Evolutionary conservation across 441 rosid species (phyloP).

Genomic region (Theobroma grandiflorum): DNA sequence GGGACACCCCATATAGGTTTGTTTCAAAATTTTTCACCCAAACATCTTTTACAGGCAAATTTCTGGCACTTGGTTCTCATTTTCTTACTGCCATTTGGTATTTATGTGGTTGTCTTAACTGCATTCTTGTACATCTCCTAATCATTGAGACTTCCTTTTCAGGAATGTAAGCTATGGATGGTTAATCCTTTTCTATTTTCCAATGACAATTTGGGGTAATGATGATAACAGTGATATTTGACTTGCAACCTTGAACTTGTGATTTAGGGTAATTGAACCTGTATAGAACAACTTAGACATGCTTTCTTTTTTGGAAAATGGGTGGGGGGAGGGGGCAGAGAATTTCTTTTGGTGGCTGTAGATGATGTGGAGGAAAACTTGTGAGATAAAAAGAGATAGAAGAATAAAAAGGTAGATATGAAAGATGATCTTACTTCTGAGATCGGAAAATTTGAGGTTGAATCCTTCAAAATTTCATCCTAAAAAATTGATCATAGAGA

Average conservation of each 20-base stretch:
- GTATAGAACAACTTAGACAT: background rate
- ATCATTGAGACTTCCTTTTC: background rate
- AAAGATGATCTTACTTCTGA: background rate
- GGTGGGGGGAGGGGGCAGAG: background rate
- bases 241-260: background rate
- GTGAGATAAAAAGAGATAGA: background rate
- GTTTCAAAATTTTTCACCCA: background rate
- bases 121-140: background rate
- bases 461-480: background rate
- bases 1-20: slow-evolving; percentile 89
- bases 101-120: background rate
- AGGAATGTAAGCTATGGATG: background rate
- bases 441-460: background rate
- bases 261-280: background rate
- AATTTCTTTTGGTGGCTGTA: background rate
- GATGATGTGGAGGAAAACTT: background rate
- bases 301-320: background rate
- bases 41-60: background rate
- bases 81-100: background rate
- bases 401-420: background rate
- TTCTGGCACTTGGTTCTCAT: background rate
- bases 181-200: background rate
- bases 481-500: background rate
- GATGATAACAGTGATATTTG: background rate
- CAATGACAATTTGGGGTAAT: background rate